Conservation (phyloP, 371 early-diverging fungal species). For the Mortierella sp. region DNA sequence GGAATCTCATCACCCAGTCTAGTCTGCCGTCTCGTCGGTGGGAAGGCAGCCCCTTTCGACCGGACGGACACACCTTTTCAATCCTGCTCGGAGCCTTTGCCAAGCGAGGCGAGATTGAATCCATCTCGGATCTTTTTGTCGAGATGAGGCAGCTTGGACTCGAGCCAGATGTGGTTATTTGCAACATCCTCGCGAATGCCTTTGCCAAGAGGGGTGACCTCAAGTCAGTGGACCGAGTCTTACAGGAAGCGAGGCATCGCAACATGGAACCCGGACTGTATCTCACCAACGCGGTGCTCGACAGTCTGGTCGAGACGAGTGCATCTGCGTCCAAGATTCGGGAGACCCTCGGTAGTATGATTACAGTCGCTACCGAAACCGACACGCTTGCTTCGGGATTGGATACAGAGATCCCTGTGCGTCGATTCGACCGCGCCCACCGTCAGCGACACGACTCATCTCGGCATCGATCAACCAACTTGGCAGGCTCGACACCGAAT, state of each 20-base stretch:
- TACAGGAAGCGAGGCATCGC: constrained; percentile 30
- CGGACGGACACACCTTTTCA: constrained; percentile 43
- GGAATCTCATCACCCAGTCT: constrained; percentile 23
- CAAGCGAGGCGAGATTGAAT: constrained; percentile 39
- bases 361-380: neutral
- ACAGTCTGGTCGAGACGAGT: constrained; percentile 40
- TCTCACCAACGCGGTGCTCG: constrained; percentile 74
- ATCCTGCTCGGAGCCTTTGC: constrained; percentile 46
- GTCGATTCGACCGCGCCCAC: neutral
- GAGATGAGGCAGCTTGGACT: constrained; percentile 36
- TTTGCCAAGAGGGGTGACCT: constrained; percentile 46
- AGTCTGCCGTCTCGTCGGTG: neutral
- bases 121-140: constrained; percentile 49
- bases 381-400: neutral
- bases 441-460: neutral
- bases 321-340: constrained; percentile 34
- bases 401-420: constrained; percentile 27
- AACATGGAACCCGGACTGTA: constrained; percentile 79
- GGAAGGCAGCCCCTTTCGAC: constrained; percentile 21
- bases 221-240: constrained; percentile 33
- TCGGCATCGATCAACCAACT: neutral
- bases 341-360: constrained; percentile 30
- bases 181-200: constrained; percentile 44
- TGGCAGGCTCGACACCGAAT: neutral
- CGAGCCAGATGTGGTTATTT: constrained; percentile 41